A percentile compares a stretch with the other conserved stretches of the same genome.
Conservation (phyloP, 176 grass and related monocot genomes). For the Rhipidocladum racemiflorum region DNA sequence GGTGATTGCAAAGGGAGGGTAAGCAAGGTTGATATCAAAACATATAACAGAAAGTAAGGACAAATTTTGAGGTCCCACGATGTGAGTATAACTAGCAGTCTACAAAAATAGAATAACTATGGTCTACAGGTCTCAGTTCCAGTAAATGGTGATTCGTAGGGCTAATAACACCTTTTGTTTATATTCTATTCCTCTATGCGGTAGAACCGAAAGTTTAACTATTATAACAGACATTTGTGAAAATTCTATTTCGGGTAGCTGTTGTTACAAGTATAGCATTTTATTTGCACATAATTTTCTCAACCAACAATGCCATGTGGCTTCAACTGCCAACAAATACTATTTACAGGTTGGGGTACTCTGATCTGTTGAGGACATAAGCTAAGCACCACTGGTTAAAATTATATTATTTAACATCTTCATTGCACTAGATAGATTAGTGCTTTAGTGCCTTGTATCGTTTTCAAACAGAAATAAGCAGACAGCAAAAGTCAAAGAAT, state of each 20-base stretch:
- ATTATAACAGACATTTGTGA: not conserved
- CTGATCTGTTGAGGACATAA: not conserved
- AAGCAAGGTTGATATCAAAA: constrained; percentile 15
- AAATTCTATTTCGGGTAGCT: not conserved
- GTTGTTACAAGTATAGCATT: not conserved
- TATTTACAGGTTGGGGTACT: not conserved
- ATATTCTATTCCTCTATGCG: not conserved
- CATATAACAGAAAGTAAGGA: not conserved
- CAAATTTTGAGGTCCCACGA: not conserved
- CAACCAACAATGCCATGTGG: not conserved
- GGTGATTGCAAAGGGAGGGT: not conserved
- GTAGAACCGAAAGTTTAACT: not conserved
- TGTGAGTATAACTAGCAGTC: not conserved
- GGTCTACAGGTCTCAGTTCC: not conserved
- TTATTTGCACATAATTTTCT: not conserved
- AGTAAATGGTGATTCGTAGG: not conserved
- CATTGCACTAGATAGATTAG: not conserved
- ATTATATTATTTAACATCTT: not conserved
- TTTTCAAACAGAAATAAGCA: constrained; percentile 2
- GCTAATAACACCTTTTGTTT: not conserved
- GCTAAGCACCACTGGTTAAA: not conserved
- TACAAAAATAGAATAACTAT: not conserved
- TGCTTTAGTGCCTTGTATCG: not conserved
- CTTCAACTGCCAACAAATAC: constrained; percentile 1
- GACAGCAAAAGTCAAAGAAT: not conserved